Base-by-base conservation (phyloP, 805 yeast species). In the Yarrowia sp. region DNA sequence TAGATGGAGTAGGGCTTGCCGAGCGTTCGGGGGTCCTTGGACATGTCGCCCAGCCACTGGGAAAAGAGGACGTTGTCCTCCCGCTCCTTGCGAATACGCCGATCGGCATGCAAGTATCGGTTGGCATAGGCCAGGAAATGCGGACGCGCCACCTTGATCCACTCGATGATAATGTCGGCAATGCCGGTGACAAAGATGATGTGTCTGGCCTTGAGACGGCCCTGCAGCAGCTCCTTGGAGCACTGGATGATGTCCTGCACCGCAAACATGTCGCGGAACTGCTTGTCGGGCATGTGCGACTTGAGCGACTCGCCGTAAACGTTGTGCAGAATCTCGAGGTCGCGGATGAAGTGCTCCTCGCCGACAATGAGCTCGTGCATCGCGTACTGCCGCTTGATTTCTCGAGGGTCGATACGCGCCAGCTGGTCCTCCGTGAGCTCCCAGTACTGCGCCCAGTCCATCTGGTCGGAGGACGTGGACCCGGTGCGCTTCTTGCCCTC, bases 301-400 rank as follows among this genome's bases (percentile, higher is more conserved):
- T 72, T 71, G 63, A 76, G 74, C 3, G 76, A 71, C 21, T 74
- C 75, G 1, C 87, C 86, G 64, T 81, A 84, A 7, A 81, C 80
- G 33, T 81, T 81, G 3, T 87, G 76, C 60, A 88, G 86, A 3
- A 86, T 82, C 64, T 80, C 78, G 1, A 91, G 86, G 68, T 89
- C 80, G 53, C 82, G 84, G 22, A 88, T 80, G 59, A 86, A 87
- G 16, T 83, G 80, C 67, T 86, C 89, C 66, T 89, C 96, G 49
- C 84, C 81, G 62, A 84, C 78, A 27, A 90, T 82, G 51, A 89
- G 74, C 69, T 90, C 96, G 72, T 87, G 90, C 4, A 88, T 80
- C 63, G 85, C 84, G 62, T 89, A 85, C 70, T 90, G 96, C 35
- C 84, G 78, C 67, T 83, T 83, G n/a, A 84, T 77, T 61, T 83